These are phyloP conservation scores for Ceraceosorus bombacis DNA, from an alignment of 1,284 basidiomycete genomes.

Conservation along the genomic window DNA sequence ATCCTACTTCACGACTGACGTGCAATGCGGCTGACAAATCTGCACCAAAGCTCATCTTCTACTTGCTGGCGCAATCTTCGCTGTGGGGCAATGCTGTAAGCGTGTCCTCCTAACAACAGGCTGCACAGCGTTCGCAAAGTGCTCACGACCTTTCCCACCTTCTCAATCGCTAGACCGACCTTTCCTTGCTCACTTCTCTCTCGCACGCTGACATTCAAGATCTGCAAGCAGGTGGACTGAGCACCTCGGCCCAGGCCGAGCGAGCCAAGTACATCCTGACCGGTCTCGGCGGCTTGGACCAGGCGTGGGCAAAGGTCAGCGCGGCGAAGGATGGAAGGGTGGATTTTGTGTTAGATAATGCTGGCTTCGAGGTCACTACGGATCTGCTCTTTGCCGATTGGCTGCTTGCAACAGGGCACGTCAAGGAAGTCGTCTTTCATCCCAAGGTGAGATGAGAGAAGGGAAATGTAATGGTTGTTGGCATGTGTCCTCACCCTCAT, in stretches of 20 bases:
- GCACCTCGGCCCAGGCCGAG: conserved; percentile 44
- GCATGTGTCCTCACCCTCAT: neutral
- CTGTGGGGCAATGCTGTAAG: conserved; percentile 58
- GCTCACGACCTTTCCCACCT: too few species aligned
- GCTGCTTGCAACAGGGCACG: conserved; percentile 35
- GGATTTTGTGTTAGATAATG: conserved; percentile 88
- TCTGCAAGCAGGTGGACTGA: conserved; percentile 56
- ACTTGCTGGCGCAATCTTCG: conserved; percentile 74
- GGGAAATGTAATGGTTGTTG: neutral
- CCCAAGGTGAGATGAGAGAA: conserved; percentile 20
- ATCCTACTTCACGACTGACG: too few species aligned
- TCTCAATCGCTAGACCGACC: conserved; percentile 51
- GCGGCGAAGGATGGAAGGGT: conserved; percentile 58
- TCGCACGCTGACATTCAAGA: conserved; percentile 68
- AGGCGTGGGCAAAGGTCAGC: conserved; percentile 68
- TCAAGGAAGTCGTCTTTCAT: conserved; percentile 42
- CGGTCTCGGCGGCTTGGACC: conserved; percentile 63
- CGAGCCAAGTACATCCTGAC: conserved; percentile 61
- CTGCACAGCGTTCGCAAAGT: neutral
- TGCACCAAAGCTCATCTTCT: conserved; percentile 59
- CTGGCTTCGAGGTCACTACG: conserved; percentile 86
- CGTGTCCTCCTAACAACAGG: neutral
- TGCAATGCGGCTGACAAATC: neutral
- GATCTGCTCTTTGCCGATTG: conserved; percentile 94
- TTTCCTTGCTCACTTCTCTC: conserved; percentile 73